Evolutionary conservation across 108 stramenopile genomes (phyloP), one percentile per base, ranked within the genome.

Genomic region (Cyclotella baltica): DNA sequence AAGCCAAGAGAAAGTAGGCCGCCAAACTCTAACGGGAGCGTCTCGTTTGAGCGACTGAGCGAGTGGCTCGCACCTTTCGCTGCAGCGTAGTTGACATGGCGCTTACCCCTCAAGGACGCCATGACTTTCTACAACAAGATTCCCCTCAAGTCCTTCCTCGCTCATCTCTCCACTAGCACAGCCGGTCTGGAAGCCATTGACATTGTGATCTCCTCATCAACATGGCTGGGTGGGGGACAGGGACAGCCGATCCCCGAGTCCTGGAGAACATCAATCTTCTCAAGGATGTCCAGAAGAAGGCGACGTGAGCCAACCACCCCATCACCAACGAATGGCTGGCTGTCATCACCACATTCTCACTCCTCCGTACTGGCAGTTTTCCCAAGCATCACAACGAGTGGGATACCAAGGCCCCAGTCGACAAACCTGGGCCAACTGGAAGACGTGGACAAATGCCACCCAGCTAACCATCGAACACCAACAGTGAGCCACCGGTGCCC

Each of bases 231-330:
- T 55, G 55, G 55, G 20, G 55, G 55, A 11, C 20, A n/a, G n/a
- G n/a, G n/a, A n/a, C n/a, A 10, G 55, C 20, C n/a, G 55, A 55
- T 25, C 55, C 55, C 22, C 55, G 55, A 10, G 55, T 55, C 55
- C 55, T 23, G 23, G 55, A 55, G 55, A 25, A 55, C 69, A 70
- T 70, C 69, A 70, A 70, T 47, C 35, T 19, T n/a, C 69, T 70
- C 52, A 53, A 70, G 35, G 52, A 53, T 8, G 69, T 33, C 11
- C 69, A 70, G 34, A 47, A 30, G 33, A 70, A 70, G 34, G 28
- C 48, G 2, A 22, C 33, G 30, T 53, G 69, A 2, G 69, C 69
- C 69, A 33, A 55, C 18, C 52, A 56, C 18, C 69, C 69, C 31
- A 70, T 70, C 47, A 34, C 52, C 33, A 35, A 70, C 25, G 69